Conservation (phyloP, 345 rosid species). For the Zanthoxylum bungeanum region DNA sequence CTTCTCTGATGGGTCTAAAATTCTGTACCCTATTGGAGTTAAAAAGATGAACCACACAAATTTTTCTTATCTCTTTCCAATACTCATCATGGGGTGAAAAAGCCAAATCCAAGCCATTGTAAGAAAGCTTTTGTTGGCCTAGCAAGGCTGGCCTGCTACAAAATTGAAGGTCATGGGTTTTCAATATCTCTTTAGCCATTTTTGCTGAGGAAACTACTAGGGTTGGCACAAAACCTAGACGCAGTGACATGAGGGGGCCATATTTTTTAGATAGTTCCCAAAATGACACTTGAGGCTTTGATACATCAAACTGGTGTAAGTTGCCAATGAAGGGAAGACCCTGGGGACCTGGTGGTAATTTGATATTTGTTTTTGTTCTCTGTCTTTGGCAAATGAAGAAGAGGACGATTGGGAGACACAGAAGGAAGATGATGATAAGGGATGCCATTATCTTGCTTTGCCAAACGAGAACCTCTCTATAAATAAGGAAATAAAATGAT, state of each 20-base stretch:
- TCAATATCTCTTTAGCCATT: slow-evolving; percentile 37
- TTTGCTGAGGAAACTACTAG: slow-evolving; percentile 44
- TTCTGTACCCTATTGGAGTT: slow-evolving; percentile 27
- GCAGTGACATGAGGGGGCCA: slow-evolving; percentile 48
- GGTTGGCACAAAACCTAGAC: slow-evolving; percentile 32
- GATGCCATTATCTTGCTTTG: slow-evolving; percentile 17
- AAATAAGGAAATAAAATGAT: too few species aligned
- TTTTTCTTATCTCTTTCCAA: slow-evolving; percentile 45
- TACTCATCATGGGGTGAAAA: slow-evolving; percentile 39
- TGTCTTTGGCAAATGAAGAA: background rate
- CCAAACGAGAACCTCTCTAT: too few species aligned
- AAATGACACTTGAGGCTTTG: slow-evolving; percentile 28
- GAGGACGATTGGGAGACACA: slow-evolving; percentile 9
- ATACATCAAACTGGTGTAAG: slow-evolving; percentile 30
- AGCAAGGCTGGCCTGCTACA: slow-evolving; percentile 40
- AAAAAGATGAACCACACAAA: slow-evolving; percentile 38
- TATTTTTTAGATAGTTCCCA: slow-evolving; percentile 44
- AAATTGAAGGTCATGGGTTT: slow-evolving; percentile 37
- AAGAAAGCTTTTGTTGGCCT: slow-evolving; percentile 38
- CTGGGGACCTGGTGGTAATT: slow-evolving; percentile 32
- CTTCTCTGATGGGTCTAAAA: slow-evolving; percentile 33
- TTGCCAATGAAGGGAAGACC: slow-evolving; percentile 38
- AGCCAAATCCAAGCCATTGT: slow-evolving; percentile 39
- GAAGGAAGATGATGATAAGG: background rate
- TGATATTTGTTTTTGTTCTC: background rate